These are phyloP conservation scores for Croton setiger DNA, from an alignment of 441 rosid species.

Conservation along the genomic window DNA sequence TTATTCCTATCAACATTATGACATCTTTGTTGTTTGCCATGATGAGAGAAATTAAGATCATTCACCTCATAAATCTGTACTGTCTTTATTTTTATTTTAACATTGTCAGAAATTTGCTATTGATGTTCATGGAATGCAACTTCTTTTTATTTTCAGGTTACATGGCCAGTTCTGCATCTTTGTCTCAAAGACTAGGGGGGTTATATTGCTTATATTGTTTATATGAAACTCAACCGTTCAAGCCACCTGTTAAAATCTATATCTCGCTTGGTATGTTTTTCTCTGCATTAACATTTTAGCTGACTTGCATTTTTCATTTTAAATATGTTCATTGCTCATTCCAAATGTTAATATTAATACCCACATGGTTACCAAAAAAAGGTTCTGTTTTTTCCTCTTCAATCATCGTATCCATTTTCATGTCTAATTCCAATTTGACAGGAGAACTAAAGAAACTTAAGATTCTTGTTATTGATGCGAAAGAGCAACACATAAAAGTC, in stretches of 20 bases:
- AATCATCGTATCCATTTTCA: not conserved
- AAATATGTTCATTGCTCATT: not conserved
- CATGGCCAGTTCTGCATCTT: constrained; percentile 43
- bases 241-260: constrained; percentile 67
- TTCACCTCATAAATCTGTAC: not conserved
- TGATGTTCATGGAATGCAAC: not conserved
- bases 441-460: constrained; percentile 73
- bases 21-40: not conserved
- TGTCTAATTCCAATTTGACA: constrained; percentile 29
- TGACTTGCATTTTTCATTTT: not conserved
- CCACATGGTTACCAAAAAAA: not conserved
- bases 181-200: constrained; percentile 65
- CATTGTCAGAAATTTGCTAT: not conserved
- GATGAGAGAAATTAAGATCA: not conserved
- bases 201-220: constrained; percentile 87
- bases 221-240: constrained; percentile 72
- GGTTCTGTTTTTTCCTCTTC: not conserved
- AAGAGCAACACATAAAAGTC: constrained; percentile 38
- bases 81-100: not conserved
- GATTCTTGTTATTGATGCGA: constrained; percentile 55
- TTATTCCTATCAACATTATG: too few species aligned
- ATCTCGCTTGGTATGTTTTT: constrained; percentile 58
- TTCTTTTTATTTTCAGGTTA: constrained; percentile 45
- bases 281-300: not conserved
- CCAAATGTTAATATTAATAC: not conserved